A percentile compares a stretch with the other conserved stretches of the same genome.
phyloP scores from a whole-genome alignment of 2,329 filamentous ascomycete species.

The Paecilomyces sp. region DNA sequence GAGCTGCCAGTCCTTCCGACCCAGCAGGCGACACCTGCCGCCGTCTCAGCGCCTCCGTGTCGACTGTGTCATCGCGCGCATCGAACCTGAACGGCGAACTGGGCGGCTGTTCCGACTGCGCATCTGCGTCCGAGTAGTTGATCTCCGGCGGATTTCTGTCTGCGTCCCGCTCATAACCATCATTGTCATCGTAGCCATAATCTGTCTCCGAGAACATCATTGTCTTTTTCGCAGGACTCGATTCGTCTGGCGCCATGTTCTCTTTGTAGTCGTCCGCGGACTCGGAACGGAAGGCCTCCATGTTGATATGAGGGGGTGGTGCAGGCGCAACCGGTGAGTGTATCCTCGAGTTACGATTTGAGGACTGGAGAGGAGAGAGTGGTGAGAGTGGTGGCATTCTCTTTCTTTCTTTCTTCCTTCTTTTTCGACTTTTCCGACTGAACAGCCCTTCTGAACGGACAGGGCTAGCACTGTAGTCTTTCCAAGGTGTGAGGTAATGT shows the following conservation, averaged over 20 bases:
- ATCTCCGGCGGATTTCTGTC: conserved; percentile 10
- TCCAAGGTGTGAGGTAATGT: neutral
- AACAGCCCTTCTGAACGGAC: conserved; percentile 1
- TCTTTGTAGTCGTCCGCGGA: conserved; percentile 14
- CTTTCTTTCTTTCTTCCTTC: neutral
- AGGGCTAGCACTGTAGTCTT: neutral
- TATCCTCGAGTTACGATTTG: conserved; percentile 33
- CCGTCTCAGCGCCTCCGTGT: conserved; percentile 14
- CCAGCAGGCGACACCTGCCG: neutral
- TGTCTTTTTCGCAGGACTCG: conserved; percentile 16
- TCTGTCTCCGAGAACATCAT: conserved; percentile 8
- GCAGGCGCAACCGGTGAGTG: conserved; percentile 18
- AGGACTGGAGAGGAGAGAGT: conserved; percentile 33
- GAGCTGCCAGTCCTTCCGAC: neutral
- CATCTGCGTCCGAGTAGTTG: conserved; percentile 9
- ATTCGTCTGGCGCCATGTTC: conserved; percentile 14
- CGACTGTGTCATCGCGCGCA: conserved; percentile 25
- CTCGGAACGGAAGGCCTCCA: conserved; percentile 8
- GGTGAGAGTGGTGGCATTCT: conserved; percentile 36
- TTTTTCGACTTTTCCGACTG: neutral
- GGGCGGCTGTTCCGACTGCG: conserved; percentile 14
- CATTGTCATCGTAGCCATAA: conserved; percentile 8
- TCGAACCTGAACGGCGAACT: conserved; percentile 33
- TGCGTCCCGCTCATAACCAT: conserved; percentile 8
- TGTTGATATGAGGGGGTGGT: conserved; percentile 8